Evolutionary conservation across 2,329 filamentous ascomycete species (phyloP).

Genomic region (Ambrosiella beaveri): DNA sequence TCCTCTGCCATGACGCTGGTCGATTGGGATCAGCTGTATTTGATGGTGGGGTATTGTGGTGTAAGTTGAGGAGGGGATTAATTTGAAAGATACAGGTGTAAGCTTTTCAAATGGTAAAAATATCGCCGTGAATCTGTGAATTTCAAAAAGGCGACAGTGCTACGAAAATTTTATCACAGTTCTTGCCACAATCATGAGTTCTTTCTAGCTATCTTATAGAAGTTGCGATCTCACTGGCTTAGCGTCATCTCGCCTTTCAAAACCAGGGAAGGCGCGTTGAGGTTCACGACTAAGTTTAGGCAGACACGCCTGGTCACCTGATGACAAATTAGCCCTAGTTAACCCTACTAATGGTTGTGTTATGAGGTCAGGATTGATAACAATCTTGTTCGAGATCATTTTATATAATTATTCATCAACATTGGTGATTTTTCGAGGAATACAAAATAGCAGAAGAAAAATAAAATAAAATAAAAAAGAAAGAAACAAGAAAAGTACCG

Average conservation of each 20-base stretch:
- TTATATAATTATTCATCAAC: too few relatives aligned
- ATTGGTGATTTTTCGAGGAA: too few relatives aligned
- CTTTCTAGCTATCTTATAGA: background rate
- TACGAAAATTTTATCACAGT: background rate
- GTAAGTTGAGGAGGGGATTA: background rate
- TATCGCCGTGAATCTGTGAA: background rate
- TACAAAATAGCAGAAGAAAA: too few relatives aligned
- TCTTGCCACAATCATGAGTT: background rate
- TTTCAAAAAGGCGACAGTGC: background rate
- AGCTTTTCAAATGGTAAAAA: background rate
- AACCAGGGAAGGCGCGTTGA: background rate
- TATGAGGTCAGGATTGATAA: too few relatives aligned
- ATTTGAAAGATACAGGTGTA: background rate
- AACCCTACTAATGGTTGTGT: too few relatives aligned
- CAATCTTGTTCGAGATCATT: too few relatives aligned
- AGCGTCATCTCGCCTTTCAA: too few relatives aligned
- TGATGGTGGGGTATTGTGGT: background rate
- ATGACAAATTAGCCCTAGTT: background rate
- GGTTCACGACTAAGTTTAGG: background rate
- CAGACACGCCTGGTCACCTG: background rate
- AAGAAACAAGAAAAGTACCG: too few relatives aligned
- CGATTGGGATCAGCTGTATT: background rate
- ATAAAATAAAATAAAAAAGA: too few relatives aligned
- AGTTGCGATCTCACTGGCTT: background rate
- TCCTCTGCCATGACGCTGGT: constrained; percentile 28